Conservation (phyloP, 2,329 filamentous ascomycete species). For the Sporothrix luriei region DNA sequence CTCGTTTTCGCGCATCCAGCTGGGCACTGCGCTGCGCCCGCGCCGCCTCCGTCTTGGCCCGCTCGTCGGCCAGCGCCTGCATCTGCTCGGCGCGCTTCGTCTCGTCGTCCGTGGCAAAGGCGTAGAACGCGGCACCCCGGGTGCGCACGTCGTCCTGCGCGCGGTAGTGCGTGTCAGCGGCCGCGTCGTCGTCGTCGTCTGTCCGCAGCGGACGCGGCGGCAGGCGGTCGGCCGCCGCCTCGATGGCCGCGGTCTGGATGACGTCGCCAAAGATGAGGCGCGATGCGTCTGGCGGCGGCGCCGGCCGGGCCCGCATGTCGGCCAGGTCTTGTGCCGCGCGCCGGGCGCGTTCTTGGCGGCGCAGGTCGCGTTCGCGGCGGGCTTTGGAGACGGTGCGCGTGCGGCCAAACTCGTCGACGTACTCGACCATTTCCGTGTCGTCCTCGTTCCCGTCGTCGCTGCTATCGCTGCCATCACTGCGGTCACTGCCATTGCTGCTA, state of each 20-base stretch:
- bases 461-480: slow-evolving; percentile 61
- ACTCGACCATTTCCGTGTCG: slow-evolving; percentile 69
- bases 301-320: slow-evolving; percentile 67
- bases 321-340: slow-evolving; percentile 63
- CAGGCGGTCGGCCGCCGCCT: slow-evolving; percentile 70
- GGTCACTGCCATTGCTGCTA: slow-evolving; percentile 55
- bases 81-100: slow-evolving; percentile 70
- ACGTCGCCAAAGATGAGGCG: slow-evolving; percentile 83
- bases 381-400: slow-evolving; percentile 70
- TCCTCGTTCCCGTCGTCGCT: slow-evolving; percentile 44
- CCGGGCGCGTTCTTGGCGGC: slow-evolving; percentile 54
- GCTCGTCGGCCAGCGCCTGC: slow-evolving; percentile 67
- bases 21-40: slow-evolving; percentile 59
- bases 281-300: slow-evolving; percentile 54
- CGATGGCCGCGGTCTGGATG: slow-evolving; percentile 80
- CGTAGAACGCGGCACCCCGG: slow-evolving; percentile 89
- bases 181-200: neutral
- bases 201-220: slow-evolving; percentile 61
- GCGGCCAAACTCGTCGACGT: slow-evolving; percentile 91
- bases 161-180: slow-evolving; percentile 72
- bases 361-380: slow-evolving; percentile 66
- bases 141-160: slow-evolving; percentile 79
- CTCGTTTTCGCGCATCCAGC: slow-evolving; percentile 63
- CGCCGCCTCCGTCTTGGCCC: slow-evolving; percentile 67
- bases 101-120: slow-evolving; percentile 80